Evolutionary conservation across 169 alveolate species (phyloP).

Genomic region (Plasmodium vivax): DNA sequence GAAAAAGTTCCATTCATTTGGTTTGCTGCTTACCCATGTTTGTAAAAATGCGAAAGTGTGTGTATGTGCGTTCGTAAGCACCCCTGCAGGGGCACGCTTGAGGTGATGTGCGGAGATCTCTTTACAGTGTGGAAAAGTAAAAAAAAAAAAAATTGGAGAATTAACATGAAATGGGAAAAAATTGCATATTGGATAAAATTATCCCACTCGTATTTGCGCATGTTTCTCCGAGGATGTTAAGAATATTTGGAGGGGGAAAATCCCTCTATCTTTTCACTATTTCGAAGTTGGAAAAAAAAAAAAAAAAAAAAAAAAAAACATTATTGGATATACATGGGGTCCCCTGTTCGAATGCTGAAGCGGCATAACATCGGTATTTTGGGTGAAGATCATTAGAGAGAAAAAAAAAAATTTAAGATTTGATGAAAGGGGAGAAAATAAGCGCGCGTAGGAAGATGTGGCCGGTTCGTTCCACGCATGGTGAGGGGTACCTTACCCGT

Average conservation of each 20-base stretch:
- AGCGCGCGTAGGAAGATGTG: not conserved
- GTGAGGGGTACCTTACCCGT: not conserved
- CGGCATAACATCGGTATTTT: not conserved
- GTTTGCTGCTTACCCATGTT: not conserved
- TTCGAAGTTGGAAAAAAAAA: not conserved
- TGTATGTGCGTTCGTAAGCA: not conserved
- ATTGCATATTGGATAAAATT: not conserved
- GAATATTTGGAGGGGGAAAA: not conserved
- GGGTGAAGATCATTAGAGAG: not conserved
- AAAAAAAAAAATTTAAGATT: not conserved
- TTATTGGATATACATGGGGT: not conserved
- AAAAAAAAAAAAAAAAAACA: too few relatives aligned
- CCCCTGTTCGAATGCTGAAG: not conserved
- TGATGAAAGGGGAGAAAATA: not conserved
- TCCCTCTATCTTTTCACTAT: not conserved
- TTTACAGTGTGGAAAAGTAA: not conserved
- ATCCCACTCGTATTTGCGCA: not conserved
- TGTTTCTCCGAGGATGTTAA: not conserved
- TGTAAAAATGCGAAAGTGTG: not conserved
- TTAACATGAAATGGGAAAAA: not conserved
- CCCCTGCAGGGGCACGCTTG: not conserved
- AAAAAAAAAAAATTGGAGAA: not conserved
- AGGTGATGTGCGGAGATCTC: not conserved
- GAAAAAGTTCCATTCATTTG: not conserved
- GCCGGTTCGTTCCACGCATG: not conserved